Evolutionary conservation across 2,329 filamentous ascomycete genomes (phyloP).

Genomic region (Aspergillus glaucus): DNA sequence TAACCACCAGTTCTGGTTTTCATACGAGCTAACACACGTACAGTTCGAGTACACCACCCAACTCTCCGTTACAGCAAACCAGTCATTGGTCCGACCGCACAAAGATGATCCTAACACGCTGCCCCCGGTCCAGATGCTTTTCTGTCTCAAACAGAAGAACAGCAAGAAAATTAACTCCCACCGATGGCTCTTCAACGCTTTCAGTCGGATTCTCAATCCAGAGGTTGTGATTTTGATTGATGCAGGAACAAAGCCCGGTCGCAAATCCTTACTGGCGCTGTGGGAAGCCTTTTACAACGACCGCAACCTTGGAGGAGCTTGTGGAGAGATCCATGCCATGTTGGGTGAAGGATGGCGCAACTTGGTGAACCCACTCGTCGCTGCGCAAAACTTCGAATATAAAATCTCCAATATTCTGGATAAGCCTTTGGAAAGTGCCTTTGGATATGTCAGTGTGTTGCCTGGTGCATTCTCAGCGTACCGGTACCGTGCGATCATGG

Average conservation of each 20-base stretch:
- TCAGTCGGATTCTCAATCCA: conserved; percentile 90
- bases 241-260: conserved; percentile 89
- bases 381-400: conserved; percentile 97
- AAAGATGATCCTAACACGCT: conserved; percentile 77
- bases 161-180: conserved; percentile 99
- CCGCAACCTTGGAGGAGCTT: conserved; percentile 94
- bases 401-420: conserved; percentile 99
- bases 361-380: conserved; percentile 86
- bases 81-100: conserved; percentile 86
- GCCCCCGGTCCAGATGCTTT: conserved; percentile 96
- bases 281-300: conserved; percentile 99
- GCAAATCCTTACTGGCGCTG: conserved; percentile 80
- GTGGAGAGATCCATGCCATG: conserved; percentile 97
- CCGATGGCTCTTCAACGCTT: conserved; percentile 94
- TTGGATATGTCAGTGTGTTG: conserved; percentile 93
- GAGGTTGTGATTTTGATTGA: conserved; percentile 93
- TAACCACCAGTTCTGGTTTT: not conserved
- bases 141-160: conserved; percentile 97
- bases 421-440: conserved; percentile 90
- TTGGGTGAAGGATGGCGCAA: conserved; percentile 83
- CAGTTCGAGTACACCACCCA: conserved; percentile 94
- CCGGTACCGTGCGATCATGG: conserved; percentile 94
- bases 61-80: conserved; percentile 85
- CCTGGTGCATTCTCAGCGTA: conserved; percentile 98
- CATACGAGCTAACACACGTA: conserved; percentile 1